Conservation (phyloP, 2,329 filamentous ascomycete species). For the Aureobasidium sp. region DNA sequence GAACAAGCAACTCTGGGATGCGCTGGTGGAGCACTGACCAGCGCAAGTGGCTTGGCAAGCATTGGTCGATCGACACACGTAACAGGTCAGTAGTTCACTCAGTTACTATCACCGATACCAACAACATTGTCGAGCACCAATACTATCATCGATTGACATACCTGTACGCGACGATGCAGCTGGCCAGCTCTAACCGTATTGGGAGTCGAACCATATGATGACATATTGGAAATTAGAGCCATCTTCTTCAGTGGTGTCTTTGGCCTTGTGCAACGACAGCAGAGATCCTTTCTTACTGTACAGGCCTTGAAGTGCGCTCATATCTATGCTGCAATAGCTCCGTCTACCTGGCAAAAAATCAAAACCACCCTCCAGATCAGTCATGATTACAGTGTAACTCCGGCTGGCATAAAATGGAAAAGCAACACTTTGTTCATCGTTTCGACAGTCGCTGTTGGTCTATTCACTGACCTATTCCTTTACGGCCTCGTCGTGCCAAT, state of each 20-base stretch:
- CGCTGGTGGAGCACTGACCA: not conserved
- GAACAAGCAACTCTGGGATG: not conserved
- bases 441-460: slow-evolving; percentile 45
- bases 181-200: not conserved
- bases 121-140: no score
- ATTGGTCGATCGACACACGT: no score
- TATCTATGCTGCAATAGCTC: not conserved
- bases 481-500: slow-evolving; percentile 53
- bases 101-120: no score
- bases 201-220: not conserved
- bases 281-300: not conserved
- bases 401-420: slow-evolving; percentile 41
- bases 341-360: slow-evolving; percentile 13
- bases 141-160: no score
- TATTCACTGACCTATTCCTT: slow-evolving; percentile 52
- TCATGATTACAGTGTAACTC: slow-evolving; percentile 25
- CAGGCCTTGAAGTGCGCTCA: not conserved
- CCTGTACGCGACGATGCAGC: not conserved
- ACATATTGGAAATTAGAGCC: not conserved
- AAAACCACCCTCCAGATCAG: slow-evolving; percentile 28
- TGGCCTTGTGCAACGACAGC: not conserved
- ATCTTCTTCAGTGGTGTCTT: not conserved
- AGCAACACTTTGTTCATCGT: slow-evolving; percentile 52
- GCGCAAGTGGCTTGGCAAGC: no score
- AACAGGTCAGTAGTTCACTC: no score